A percentile compares a stretch with the other conserved stretches of the same genome.
phyloP scores from a whole-genome alignment of 2,329 filamentous ascomycete species.

The Dothistroma pini region DNA sequence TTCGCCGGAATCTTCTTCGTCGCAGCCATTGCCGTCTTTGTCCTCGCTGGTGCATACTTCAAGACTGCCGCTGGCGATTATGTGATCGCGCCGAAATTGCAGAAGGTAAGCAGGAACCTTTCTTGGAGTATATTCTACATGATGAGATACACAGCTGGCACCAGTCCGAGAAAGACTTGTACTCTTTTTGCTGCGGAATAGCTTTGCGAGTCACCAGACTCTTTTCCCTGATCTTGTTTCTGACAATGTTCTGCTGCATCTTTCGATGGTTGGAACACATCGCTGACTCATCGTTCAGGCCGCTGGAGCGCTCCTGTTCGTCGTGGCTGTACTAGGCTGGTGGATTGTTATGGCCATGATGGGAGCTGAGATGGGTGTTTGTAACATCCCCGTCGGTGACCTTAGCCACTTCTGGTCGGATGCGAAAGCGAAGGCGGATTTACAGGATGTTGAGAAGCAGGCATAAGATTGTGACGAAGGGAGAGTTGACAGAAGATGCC shows the following conservation, averaged over 20 bases:
- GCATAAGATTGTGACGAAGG: neutral
- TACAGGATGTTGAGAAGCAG: constrained; percentile 26
- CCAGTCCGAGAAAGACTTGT: constrained; percentile 5
- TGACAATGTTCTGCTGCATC: neutral
- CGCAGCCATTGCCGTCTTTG: constrained; percentile 45
- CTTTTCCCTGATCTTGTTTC: constrained; percentile 9
- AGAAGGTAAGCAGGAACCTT: constrained; percentile 39
- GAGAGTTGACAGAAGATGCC: neutral
- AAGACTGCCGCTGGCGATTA: constrained; percentile 46
- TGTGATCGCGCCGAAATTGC: constrained; percentile 41
- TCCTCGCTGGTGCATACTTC: constrained; percentile 50
- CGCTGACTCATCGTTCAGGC: constrained; percentile 23
- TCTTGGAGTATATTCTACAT: neutral
- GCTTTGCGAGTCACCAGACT: neutral
- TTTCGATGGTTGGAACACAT: neutral
- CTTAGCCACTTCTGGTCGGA: constrained; percentile 49
- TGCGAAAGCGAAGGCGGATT: constrained; percentile 13
- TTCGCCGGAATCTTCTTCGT: constrained; percentile 50
- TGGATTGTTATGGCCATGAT: constrained; percentile 55
- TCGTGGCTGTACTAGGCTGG: constrained; percentile 49
- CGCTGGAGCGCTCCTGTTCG: constrained; percentile 41
- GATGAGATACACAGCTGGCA: constrained; percentile 1
- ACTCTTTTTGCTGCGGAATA: constrained; percentile 2
- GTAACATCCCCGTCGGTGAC: constrained; percentile 51
- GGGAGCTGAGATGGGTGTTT: constrained; percentile 50